Evolutionary conservation across 768 basidiomycete species (phyloP).

Genomic region (Tricholoma terreum): DNA sequence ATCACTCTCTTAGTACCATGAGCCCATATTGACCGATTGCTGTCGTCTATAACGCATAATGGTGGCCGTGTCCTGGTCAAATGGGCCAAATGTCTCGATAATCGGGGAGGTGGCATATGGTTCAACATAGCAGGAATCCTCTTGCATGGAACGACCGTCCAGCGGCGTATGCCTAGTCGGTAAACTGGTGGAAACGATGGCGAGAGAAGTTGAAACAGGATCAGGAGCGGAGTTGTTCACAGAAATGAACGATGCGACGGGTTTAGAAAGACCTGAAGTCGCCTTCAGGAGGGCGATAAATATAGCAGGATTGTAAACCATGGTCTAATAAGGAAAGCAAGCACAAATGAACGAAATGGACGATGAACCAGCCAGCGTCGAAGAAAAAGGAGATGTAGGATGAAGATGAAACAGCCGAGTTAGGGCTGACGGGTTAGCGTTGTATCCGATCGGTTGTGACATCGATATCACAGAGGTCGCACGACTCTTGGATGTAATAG

Average conservation of each 20-base stretch:
- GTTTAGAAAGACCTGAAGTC: conserved; percentile 29
- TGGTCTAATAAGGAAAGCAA: conserved; percentile 9
- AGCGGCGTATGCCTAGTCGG: background rate
- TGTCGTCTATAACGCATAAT: conserved; percentile 63
- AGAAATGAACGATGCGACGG: conserved; percentile 12
- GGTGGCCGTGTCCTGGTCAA: conserved; percentile 44
- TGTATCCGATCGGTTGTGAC: no score
- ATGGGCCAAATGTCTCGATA: conserved; percentile 41
- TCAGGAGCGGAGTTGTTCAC: background rate
- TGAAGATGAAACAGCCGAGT: background rate
- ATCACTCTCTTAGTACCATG: conserved; percentile 39
- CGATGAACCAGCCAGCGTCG: conserved; percentile 20
- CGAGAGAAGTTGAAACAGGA: background rate
- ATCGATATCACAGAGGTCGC: no score
- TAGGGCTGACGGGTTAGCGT: background rate
- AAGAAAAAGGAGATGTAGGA: conserved; percentile 1
- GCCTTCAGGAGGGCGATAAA: conserved; percentile 30
- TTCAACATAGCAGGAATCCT: conserved; percentile 24
- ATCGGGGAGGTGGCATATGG: conserved; percentile 29
- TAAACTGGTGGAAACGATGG: background rate
- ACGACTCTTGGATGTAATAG: background rate
- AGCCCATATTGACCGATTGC: conserved; percentile 62
- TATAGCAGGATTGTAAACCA: conserved; percentile 21
- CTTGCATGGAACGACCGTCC: background rate
- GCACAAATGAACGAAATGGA: conserved; percentile 6